Conservation (phyloP, 2,329 filamentous ascomycete genomes). For the Bertia moriformis region DNA sequence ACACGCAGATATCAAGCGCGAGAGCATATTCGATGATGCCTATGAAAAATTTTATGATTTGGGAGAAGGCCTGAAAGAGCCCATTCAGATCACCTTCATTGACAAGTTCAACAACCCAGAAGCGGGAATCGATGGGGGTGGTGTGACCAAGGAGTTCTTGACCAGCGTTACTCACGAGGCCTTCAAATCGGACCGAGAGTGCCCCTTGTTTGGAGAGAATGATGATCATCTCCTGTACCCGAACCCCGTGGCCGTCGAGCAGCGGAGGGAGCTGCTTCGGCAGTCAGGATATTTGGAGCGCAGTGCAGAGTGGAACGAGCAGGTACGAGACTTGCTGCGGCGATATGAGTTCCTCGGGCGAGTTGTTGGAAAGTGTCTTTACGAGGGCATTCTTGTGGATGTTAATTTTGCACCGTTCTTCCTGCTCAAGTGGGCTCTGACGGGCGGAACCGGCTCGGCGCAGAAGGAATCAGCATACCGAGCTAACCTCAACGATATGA, state of each 20-base stretch:
- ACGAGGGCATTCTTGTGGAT: slow-evolving; percentile 90
- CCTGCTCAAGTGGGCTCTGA: slow-evolving; percentile 82
- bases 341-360: slow-evolving; percentile 85
- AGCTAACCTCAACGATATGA: slow-evolving; percentile 84
- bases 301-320: slow-evolving; percentile 38
- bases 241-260: slow-evolving; percentile 65
- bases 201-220: slow-evolving; percentile 67
- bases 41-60: slow-evolving; percentile 70
- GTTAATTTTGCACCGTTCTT: slow-evolving; percentile 91
- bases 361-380: slow-evolving; percentile 88
- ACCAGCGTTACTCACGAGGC: slow-evolving; percentile 77
- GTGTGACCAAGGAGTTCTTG: slow-evolving; percentile 93
- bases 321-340: slow-evolving; percentile 46
- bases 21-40: slow-evolving; percentile 72
- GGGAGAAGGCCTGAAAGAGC: slow-evolving; percentile 75
- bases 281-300: slow-evolving; percentile 33
- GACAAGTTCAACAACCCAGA: slow-evolving; percentile 77
- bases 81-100: slow-evolving; percentile 91
- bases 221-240: slow-evolving; percentile 78
- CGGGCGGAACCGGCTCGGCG: slow-evolving; percentile 46
- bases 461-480: slow-evolving; percentile 62
- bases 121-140: slow-evolving; percentile 90
- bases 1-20: slow-evolving; percentile 66
- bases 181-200: slow-evolving; percentile 44
- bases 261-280: slow-evolving; percentile 43